A percentile compares a stretch with the other conserved stretches of the same genome.
Conservation (phyloP, 1,139 yeast species). For the Suhomyces bolitotheri region DNA sequence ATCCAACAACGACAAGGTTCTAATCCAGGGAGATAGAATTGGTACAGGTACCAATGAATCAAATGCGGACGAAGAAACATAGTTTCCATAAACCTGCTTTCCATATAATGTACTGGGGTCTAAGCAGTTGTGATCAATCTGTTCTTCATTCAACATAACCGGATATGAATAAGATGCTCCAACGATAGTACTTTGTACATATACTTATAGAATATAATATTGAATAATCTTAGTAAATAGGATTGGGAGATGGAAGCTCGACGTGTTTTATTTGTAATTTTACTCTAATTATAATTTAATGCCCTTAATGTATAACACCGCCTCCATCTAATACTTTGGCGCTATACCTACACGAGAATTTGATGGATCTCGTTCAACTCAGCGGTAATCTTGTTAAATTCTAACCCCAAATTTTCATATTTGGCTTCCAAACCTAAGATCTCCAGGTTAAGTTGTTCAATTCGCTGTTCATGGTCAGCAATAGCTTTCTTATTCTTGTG, state of each 20-base stretch:
- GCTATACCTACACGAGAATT: constrained; percentile 12
- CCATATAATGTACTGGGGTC: background rate
- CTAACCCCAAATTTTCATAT: constrained; percentile 14
- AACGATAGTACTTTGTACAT: too few relatives aligned
- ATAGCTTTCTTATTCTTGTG: constrained; percentile 12
- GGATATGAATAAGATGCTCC: too few relatives aligned
- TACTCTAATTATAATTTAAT: too few relatives aligned
- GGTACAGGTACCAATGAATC: constrained; percentile 11
- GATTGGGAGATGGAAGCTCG: too few relatives aligned
- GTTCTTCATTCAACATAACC: too few relatives aligned
- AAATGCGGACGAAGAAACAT: background rate
- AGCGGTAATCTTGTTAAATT: constrained; percentile 11
- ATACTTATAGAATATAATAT: too few relatives aligned
- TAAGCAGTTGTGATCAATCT: too few relatives aligned
- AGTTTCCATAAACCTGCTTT: background rate
- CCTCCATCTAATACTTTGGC: too few relatives aligned
- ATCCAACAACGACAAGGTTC: constrained; percentile 29
- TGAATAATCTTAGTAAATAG: too few relatives aligned
- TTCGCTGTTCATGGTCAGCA: constrained; percentile 3
- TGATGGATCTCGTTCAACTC: constrained; percentile 20
- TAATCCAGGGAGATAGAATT: constrained; percentile 9
- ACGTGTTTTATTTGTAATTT: too few relatives aligned
- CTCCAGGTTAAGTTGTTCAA: constrained; percentile 7
- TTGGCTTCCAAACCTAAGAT: constrained; percentile 17
- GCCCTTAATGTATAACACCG: too few relatives aligned